phyloP scores from a whole-genome alignment of 2,329 filamentous ascomycete species.

The Stagonosporopsis cucurbitacearum region DNA sequence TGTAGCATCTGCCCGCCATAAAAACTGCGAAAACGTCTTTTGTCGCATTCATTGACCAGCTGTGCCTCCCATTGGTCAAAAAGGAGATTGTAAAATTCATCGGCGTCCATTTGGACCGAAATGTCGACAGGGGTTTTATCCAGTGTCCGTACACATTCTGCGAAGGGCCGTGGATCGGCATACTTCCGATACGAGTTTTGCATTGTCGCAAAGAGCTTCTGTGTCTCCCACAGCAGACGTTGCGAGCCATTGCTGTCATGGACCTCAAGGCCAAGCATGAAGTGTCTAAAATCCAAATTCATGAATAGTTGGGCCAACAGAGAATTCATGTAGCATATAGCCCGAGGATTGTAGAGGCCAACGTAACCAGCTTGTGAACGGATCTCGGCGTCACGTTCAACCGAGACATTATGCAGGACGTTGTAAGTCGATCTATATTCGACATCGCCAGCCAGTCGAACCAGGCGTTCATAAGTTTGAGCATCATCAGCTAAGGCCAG shows the following conservation, averaged over 20 bases:
- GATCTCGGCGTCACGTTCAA: slow-evolving; percentile 72
- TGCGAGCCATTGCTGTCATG: slow-evolving; percentile 64
- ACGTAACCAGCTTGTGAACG: slow-evolving; percentile 80
- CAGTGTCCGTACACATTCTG: slow-evolving; percentile 79
- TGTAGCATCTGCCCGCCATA: slow-evolving; percentile 92
- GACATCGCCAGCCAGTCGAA: slow-evolving; percentile 34
- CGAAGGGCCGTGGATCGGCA: slow-evolving; percentile 75
- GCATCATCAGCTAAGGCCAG: slow-evolving; percentile 42
- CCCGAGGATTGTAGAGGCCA: slow-evolving; percentile 90
- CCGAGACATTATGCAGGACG: slow-evolving; percentile 61
- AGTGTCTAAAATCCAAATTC: slow-evolving; percentile 85
- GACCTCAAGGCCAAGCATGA: slow-evolving; percentile 70
- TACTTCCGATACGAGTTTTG: slow-evolving; percentile 79
- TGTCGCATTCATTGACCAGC: slow-evolving; percentile 70
- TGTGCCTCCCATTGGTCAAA: slow-evolving; percentile 92
- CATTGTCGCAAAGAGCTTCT: slow-evolving; percentile 82
- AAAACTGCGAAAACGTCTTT: slow-evolving; percentile 77
- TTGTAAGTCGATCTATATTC: slow-evolving; percentile 53
- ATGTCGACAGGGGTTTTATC: slow-evolving; percentile 85
- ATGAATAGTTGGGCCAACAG: slow-evolving; percentile 94
- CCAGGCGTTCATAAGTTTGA: slow-evolving; percentile 36
- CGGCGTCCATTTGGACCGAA: slow-evolving; percentile 93
- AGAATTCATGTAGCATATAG: slow-evolving; percentile 97
- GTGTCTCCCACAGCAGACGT: slow-evolving; percentile 75
- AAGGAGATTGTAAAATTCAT: slow-evolving; percentile 94